Evolutionary conservation across 768 basidiomycete species (phyloP), one percentile per base, ranked within the genome.

Genomic region (Podaxis sp.): DNA sequence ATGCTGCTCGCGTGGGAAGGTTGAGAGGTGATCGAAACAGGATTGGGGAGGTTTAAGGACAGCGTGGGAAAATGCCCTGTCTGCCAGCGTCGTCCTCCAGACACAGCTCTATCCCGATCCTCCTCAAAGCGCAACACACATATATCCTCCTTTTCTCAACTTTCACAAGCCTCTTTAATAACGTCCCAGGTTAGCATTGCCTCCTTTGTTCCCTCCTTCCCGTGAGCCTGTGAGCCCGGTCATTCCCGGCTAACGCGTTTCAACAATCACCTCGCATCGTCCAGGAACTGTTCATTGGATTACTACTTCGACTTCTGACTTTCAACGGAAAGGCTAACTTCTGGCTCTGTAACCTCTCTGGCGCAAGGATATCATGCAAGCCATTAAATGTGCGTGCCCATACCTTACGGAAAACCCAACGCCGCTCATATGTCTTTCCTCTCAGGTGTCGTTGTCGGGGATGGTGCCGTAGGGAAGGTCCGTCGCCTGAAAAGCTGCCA

Each of bases 391-490:
- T 92, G 69, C 65, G 86, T 78, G 60, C n/a, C 58, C 64, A 66
- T 49, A 38, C 52, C 46, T 53, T 40, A 68, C 55, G 58, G 55
- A 59, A 25, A 29, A 47, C 15, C 55, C 59, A 69, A 55, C 66
- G 61, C 63, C 67, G 71, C 77, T 81, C 69, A 75, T 71, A 59
- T 37, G 59, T 70, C 62, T 68, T 67, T 63, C 68, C 67, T 71
- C 47, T 40, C 73, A 96, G 95, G 94, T 83, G 95, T 98, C 77
- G 95, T 98, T 72, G 95, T 98, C 57, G 95, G 95, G 72, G 96
- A 98, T 81, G 96, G 96, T 86, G 96, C 96, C 63, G 96, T 97
- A 69, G 96, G 96, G 75, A 98, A 97, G 91, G 94, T 88, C 69
- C 71, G 85, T 76, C 55, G 62, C 60, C 56, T 56, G 60, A 55